A percentile compares a stretch with the other conserved stretches of the same genome.
phyloP scores from a whole-genome alignment of 345 rosid genomes.

The Aurinia saxatilis region DNA sequence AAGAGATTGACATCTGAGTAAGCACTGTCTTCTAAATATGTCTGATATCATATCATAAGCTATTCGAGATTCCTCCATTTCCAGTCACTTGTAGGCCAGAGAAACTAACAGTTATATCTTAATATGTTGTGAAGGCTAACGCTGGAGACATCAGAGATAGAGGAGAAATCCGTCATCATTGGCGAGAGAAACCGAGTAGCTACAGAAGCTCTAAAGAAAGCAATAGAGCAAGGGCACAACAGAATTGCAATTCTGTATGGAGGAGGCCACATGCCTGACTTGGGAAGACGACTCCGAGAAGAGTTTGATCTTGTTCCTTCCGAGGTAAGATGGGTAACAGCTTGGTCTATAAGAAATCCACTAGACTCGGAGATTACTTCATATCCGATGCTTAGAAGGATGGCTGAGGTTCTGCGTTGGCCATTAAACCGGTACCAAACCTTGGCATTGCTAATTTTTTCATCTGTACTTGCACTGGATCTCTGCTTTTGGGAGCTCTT shows the following conservation, averaged over 20 bases:
- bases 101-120: neutral
- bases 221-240: constrained; percentile 61
- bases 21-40: constrained; percentile 19
- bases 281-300: constrained; percentile 70
- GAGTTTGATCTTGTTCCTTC: constrained; percentile 70
- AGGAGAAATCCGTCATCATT: constrained; percentile 73
- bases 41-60: neutral
- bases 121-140: constrained; percentile 49
- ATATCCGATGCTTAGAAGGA: constrained; percentile 50
- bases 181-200: constrained; percentile 91
- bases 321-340: constrained; percentile 71
- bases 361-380: constrained; percentile 34
- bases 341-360: constrained; percentile 78
- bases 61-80: too few relatives aligned
- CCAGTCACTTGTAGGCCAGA: too few relatives aligned
- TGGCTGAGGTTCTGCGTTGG: constrained; percentile 80
- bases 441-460: constrained; percentile 65
- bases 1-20: constrained; percentile 85
- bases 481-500: constrained; percentile 90
- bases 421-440: constrained; percentile 87
- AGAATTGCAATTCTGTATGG: constrained; percentile 79
- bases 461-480: constrained; percentile 70
- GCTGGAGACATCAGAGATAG: constrained; percentile 64
- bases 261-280: constrained; percentile 98
- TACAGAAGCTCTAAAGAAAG: constrained; percentile 52